Conservation (phyloP, 2,329 filamentous ascomycete species). For the Pestalotiopsis sp. region DNA sequence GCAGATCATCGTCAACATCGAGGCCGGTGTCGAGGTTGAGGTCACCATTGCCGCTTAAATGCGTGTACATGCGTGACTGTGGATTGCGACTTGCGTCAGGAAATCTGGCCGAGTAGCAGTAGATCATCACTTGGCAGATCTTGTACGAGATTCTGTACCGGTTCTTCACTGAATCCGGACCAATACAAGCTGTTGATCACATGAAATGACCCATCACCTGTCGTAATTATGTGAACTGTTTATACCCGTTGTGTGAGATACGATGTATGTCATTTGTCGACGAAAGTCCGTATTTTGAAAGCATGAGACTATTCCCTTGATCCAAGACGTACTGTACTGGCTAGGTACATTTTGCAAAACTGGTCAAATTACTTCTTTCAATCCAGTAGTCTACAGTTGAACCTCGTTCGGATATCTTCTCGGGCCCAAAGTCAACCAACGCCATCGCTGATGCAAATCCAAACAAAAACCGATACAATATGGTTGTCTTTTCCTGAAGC, state of each 20-base stretch:
- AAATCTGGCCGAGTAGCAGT: background rate
- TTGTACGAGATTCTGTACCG: background rate
- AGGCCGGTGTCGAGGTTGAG: slow-evolving; percentile 91
- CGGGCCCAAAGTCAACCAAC: background rate
- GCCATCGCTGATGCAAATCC: slow-evolving; percentile 3
- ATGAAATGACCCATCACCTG: background rate
- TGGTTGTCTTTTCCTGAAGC: background rate
- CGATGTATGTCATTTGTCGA: too few species aligned
- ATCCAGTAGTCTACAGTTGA: background rate
- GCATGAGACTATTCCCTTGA: too few species aligned
- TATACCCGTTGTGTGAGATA: too few species aligned
- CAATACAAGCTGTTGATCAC: slow-evolving; percentile 4
- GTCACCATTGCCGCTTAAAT: slow-evolving; percentile 84
- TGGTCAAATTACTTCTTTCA: background rate
- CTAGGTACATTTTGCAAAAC: too few species aligned
- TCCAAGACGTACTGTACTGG: too few species aligned
- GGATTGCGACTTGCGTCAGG: background rate
- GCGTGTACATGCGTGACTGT: background rate
- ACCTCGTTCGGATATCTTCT: background rate
- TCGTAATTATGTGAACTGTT: background rate
- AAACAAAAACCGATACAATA: background rate
- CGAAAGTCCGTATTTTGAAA: too few species aligned
- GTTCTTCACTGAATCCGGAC: background rate
- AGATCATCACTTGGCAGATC: background rate
- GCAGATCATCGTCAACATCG: slow-evolving; percentile 96